Evolutionary conservation across 441 rosid genomes (phyloP), one percentile per base, ranked within the genome.

Genomic region (Daphne laureola): DNA sequence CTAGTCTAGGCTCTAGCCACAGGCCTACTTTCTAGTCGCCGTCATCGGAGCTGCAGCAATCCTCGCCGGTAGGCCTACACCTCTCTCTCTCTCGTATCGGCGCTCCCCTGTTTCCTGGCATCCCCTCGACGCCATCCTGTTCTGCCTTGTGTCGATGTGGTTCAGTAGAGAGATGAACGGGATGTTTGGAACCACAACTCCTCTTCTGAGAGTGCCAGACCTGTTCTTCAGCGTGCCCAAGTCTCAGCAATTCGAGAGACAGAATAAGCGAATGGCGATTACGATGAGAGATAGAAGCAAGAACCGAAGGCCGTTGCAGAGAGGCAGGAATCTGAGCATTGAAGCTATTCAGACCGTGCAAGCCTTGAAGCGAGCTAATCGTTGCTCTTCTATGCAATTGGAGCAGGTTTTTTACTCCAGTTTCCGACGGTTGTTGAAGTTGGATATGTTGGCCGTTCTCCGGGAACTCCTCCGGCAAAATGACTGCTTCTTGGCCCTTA

Each of bases 301-400:
- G 70, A 88, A 84, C 73, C 65, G 88, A 51, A 82, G 73, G 73
- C 90, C 84, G 45, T 66, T 86, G 53, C 92, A 80, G 75, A 79
- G 70, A 72, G 90, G 97, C 54, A 75, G 97, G 59, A 76, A 74
- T 71, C 87, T 86, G 59, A 89, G 97, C 76, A 82, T 74, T 50
- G 97, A 89, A 68, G 88, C 92, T n/a, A 89, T 89, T 53, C 95
- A 89, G 54, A 72, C 86, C 0, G 77, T 87, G 27, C 96, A 87
- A 65, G 70, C 88, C 12, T 71, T 84, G 62, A 89, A 89, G 68
- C 78, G 92, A 70, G 90, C 84, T 36, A 67, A 73, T 54, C 56
- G 61, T 46, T 54, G 11, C 57, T 44, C 70, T 4, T 49, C 61
- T 12, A 9, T 63, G 26, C 42, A 47, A 59, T 61, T 83, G 26